Percentiles rank a stretch among this genome's conserved stretches.
Conservation (phyloP, 2,329 filamentous ascomycete genomes). For the Zarea fungicola region DNA sequence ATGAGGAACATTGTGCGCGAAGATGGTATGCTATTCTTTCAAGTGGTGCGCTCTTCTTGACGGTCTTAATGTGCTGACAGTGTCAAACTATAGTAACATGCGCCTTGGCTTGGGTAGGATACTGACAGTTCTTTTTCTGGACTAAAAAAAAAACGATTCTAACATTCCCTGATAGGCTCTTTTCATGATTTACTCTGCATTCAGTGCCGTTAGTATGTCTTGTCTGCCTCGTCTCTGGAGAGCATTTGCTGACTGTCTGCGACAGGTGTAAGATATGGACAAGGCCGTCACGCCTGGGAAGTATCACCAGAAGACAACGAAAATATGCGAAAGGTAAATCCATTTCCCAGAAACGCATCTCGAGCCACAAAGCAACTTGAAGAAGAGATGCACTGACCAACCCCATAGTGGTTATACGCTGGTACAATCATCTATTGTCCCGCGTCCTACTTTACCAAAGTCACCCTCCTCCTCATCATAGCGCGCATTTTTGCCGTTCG, state of each 20-base stretch:
- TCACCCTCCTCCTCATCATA: slow-evolving; percentile 28
- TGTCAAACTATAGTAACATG: slow-evolving; percentile 14
- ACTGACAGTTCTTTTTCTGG: background rate
- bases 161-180: no score
- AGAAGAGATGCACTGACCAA: background rate
- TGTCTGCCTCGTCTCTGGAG: no score
- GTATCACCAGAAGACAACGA: slow-evolving; percentile 15
- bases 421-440: slow-evolving; percentile 25
- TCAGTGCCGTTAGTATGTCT: slow-evolving; percentile 15
- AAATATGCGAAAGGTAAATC: slow-evolving; percentile 16
- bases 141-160: background rate
- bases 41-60: background rate
- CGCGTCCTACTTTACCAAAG: slow-evolving; percentile 25
- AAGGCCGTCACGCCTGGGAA: slow-evolving; percentile 22
- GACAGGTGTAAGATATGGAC: slow-evolving; percentile 17
- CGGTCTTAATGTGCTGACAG: slow-evolving; percentile 5
- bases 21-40: background rate
- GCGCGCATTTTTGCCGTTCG: slow-evolving; percentile 26
- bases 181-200: slow-evolving; percentile 1
- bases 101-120: slow-evolving; percentile 15
- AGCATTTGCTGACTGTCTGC: background rate
- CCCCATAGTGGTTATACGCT: slow-evolving; percentile 23
- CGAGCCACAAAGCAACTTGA: background rate
- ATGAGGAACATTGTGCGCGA: slow-evolving; percentile 1
- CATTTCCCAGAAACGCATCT: background rate